Base-by-base conservation (phyloP, 768 basidiomycete genomes). In the Leccinum subgranulosum region DNA sequence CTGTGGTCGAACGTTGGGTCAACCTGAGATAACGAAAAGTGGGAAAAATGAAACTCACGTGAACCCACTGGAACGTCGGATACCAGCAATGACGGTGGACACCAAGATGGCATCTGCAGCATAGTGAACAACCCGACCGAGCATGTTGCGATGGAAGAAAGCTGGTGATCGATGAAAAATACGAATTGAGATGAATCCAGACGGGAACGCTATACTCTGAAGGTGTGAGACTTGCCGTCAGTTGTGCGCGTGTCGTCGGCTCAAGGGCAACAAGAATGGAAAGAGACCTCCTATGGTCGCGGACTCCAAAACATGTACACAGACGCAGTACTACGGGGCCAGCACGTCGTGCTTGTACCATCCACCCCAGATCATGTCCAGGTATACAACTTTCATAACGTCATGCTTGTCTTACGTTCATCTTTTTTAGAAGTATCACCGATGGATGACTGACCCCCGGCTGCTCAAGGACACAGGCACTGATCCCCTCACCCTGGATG, bases 11-110 rank as follows among this genome's bases (percentile, higher is more conserved):
- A 28, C 49, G 17, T 36, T 43, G 31, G 31, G 31, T 56, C 57
- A 48, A 50, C 17, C 19, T 31, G 6, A 49, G 46, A 28, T 47
- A 52, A 31, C n/a, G 49, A 43, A 49, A 31, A 43, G 43, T 45
- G 10, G 23, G 47, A 19, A 21, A 43, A 59, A 53, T 41, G 62
- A 49, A 52, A 87, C 94, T 73, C 69, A 97, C 95, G 82, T 75
- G 76, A 93, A 94, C 34, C 95, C 95, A 58, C 88, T 95, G 17
- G 93, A 88, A 58, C 92, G 85, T 70, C 87, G 86, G 58, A 98
- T 87, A 29, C 96, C 96, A 39, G 96, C 96, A 41, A 95, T 74
- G 7, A 98, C 82, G 12, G 96, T 92, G 15, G 94, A 94, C 36
- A 98, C 63, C 33, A 98, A 79, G 52, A 92, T 82, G 14, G 88